Base-by-base conservation (phyloP, 2,329 filamentous ascomycete species). In the Scedosporium apiospermum region DNA sequence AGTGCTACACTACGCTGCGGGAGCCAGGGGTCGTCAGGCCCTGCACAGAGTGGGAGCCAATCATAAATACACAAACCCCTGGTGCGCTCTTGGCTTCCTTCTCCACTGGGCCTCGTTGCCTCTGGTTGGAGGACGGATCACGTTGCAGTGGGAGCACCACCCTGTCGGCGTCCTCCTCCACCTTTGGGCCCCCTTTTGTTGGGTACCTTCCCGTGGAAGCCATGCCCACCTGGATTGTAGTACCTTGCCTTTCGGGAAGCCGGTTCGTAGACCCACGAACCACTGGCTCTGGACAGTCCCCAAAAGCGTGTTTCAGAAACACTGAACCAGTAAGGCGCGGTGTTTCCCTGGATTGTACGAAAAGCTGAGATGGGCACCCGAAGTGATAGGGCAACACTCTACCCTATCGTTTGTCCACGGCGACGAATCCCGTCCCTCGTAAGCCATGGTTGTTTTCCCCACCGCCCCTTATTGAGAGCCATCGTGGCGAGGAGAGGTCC, bases 291-390 rank as follows among this genome's bases (percentile, higher is more conserved):
- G 51, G 23, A 55, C 23, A 6, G 51, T 10, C 21, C 51, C 62
- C 57, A 58, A 38, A 65, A 51, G 64, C 62, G 46, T 64, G 65
- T 67, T 65, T 64, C 64, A 64, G 62, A 67, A 66, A 63, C 58
- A 64, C 59, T 62, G 62, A 61, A 57, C 64, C 66, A 67, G 62
- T 62, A n/a, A 64, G 16, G 34, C 10, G 10, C 12, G 30, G 16
- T n/a, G 38, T 34, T 62, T 49, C 12, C 23, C 21, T 18, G 6
- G 9, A n/a, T 26, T 14, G 38, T n/a, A 38, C 27, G 60, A 62
- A 30, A 38, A 58, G 38, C 51, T 62, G 60, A 62, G 57, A 57
- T 57, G 18, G 23, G 4, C 51, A 14, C 7, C 7, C 38, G 51
- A 61, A 61, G 46, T 44, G n/a, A 53, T 34, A 30, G 23, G 51